Base-by-base conservation (phyloP, 2,329 filamentous ascomycete genomes). In the Lachnellula suecica region DNA sequence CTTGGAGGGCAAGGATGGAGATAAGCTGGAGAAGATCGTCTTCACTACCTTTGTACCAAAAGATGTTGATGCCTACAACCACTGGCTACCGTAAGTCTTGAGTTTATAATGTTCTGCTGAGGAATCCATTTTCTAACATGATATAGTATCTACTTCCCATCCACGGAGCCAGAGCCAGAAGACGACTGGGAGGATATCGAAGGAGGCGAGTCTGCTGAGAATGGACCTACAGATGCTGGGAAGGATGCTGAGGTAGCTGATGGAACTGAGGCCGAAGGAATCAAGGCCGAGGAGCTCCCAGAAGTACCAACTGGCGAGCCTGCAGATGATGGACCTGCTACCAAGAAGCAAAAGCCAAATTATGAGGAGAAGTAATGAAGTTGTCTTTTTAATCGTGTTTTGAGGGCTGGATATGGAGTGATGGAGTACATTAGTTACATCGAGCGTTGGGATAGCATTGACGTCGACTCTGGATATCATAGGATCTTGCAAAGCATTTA, bases 11-110 rank as follows among this genome's bases (percentile, higher is more conserved):
- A 61, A 74, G 4, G 63, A 74, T 11, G 75, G 74, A 2, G 52
- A 65, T 20, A 79, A 76, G 61, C 69, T 97, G 25, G 82, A 90
- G 41, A 82, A 83, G 61, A 81, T 97, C 11, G 78, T 96, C 17
- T 96, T 97, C 72, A 92, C 92, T 65, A 89, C 85, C 15, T 97
- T 96, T 69, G 77, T 88, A 67, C 69, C 75, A 48, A 92, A 92
- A 71, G 92, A 97, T 63, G 82, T 88, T 53, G 70, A 74, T 35
- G 85, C 88, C 0, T 97, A 97, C 68, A 76, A 85, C 47, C 20
- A 79, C 22, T 72, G 77, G 31, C 70, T 96, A 10, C 89, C 92
- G 91, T 96, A 71, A 77, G 88, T 82, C n/a, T n/a, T n/a, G n/a
- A n/a, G n/a, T n/a, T n/a, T 19, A 17, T 35, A n/a, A 23, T 40